Conservation (phyloP, 495 filamentous ascomycete species). For the Podospora didyma region DNA sequence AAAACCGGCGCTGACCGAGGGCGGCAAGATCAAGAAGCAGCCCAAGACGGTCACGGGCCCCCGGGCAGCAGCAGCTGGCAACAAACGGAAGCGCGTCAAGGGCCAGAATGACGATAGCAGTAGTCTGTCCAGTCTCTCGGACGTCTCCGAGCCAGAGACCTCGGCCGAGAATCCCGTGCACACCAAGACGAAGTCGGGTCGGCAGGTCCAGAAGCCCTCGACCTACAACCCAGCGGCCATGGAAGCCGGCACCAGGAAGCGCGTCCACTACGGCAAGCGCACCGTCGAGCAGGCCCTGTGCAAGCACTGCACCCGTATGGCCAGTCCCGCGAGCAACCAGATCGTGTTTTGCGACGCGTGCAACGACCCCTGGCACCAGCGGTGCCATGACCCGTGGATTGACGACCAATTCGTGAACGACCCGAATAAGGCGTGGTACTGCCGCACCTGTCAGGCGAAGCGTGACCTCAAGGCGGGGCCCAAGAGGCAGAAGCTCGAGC, state of each 20-base stretch:
- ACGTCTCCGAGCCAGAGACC: slow-evolving; percentile 9
- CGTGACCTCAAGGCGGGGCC: slow-evolving; percentile 36
- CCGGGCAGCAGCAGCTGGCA: not conserved
- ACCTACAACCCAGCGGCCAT: slow-evolving; percentile 60
- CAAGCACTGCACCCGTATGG: slow-evolving; percentile 71
- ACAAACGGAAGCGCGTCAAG: slow-evolving; percentile 19
- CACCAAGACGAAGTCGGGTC: slow-evolving; percentile 78
- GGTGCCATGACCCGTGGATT: slow-evolving; percentile 83
- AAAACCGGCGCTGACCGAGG: not conserved
- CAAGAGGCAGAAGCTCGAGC: slow-evolving; percentile 27
- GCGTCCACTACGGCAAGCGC: slow-evolving; percentile 43
- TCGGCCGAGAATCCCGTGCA: slow-evolving; percentile 37
- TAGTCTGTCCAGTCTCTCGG: slow-evolving; percentile 14
- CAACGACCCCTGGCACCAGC: slow-evolving; percentile 84
- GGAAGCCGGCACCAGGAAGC: slow-evolving; percentile 33
- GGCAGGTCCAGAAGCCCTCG: slow-evolving; percentile 70
- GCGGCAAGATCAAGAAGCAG: slow-evolving; percentile 29
- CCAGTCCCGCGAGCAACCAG: slow-evolving; percentile 70
- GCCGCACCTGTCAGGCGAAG: slow-evolving; percentile 58
- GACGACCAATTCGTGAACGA: slow-evolving; percentile 61
- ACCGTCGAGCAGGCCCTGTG: slow-evolving; percentile 57
- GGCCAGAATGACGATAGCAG: slow-evolving; percentile 9
- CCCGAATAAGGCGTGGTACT: slow-evolving; percentile 70
- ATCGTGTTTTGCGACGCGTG: slow-evolving; percentile 97
- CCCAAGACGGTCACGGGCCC: slow-evolving; percentile 6